Evolutionary conservation across 1,284 basidiomycete genomes (phyloP), one percentile per base, ranked within the genome.

Genomic region (Leccinum fuscescens): DNA sequence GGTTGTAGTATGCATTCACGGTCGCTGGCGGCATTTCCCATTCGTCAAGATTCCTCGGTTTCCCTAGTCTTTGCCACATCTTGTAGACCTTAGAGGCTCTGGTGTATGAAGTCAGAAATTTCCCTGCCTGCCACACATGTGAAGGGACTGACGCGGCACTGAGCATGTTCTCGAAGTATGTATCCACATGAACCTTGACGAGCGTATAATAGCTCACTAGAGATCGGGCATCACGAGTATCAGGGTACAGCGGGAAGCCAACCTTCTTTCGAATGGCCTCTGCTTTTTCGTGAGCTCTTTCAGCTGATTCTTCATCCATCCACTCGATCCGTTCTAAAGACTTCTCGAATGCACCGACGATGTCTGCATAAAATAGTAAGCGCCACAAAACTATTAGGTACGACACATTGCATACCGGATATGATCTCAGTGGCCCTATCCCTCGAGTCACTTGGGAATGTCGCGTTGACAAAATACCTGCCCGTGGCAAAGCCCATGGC

Each of bases 21-120:
- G 80, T 86, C 4, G 89, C 87, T 0, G 94, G 87, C 65, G 83
- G 86, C 92, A 97, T 95, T 72, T 93, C 89, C 94, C 96, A 98
- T n/a, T 82, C 77, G 33, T 91, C 82, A 6, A 77, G 77, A 70
- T 98, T 86, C 55, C 94, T 82, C 59, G 78, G 76, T 64, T 85
- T 84, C 12, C 94, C 95, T 4, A 97, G 76, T 61, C 82, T 82
- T 61, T 82, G 77, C 95, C 95, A 98, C 57, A 77, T 80, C 69
- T 89, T 85, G 72, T 81, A 83, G 54, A 81, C 73, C 27, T 86
- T 82, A 64, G 80, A 86, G 17, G 78, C 76, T 31, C 88, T 90
- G 57, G 17, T 33, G 60, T 53, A 37, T 15, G 17, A 55, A 14
- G 44, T 68, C 29, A 66, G 55, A 48, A 46, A 11, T 33, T 48